Conservation (phyloP, 1,284 basidiomycete genomes). For the Entoloma clypeatum region DNA sequence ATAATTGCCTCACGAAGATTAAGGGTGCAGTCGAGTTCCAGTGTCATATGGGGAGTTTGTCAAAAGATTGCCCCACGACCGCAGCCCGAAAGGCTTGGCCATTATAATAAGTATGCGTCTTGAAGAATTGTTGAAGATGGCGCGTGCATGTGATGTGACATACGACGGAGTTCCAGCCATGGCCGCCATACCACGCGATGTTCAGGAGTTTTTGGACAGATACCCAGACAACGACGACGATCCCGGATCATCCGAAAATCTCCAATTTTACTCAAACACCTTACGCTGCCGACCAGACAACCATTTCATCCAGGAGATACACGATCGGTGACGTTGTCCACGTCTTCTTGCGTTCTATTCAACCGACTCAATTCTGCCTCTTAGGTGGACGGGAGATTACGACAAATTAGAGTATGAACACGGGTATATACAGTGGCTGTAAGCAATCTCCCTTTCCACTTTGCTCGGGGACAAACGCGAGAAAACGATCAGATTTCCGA, state of each 20-base stretch:
- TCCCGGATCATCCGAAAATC: conserved; percentile 42
- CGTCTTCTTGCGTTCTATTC: conserved; percentile 6
- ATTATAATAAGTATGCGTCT: no score
- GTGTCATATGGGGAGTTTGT: no score
- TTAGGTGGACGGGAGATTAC: conserved; percentile 63
- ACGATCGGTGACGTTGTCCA: conserved; percentile 41
- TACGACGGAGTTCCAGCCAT: no score
- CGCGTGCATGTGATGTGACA: no score
- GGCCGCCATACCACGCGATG: conserved; percentile 44
- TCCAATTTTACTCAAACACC: conserved; percentile 61
- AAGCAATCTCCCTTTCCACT: conserved; percentile 28
- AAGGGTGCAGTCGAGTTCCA: no score
- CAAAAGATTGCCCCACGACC: no score
- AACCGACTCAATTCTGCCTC: background rate
- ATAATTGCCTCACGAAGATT: no score
- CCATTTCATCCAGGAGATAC: conserved; percentile 59
- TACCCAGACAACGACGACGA: conserved; percentile 51
- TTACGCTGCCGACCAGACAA: conserved; percentile 59
- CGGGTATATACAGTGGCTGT: conserved; percentile 75
- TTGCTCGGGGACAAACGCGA: background rate
- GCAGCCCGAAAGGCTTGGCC: no score
- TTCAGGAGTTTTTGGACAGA: conserved; percentile 57
- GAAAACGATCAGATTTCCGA: conserved; percentile 70
- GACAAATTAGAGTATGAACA: conserved; percentile 64
- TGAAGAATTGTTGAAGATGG: no score